phyloP scores from a whole-genome alignment of 352 stramenopile genomes.

The Globisporangium orthogonon region DNA sequence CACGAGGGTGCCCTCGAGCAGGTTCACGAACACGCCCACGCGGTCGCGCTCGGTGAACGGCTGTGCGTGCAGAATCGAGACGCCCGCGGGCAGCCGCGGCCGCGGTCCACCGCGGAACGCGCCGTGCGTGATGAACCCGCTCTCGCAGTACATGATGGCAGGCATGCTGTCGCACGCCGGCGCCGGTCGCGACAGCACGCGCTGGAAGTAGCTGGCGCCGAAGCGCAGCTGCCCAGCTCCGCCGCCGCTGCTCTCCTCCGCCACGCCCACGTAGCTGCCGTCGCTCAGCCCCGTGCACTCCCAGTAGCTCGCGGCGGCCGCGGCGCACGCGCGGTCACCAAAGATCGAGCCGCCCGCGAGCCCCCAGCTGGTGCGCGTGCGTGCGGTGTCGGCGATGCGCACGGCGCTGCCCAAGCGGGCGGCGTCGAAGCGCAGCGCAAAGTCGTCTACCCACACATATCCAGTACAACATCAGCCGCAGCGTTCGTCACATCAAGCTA shows the following conservation, averaged over 20 bases:
- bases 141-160: slow-evolving; percentile 71
- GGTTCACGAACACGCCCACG: slow-evolving; percentile 50
- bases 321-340: slow-evolving; percentile 33
- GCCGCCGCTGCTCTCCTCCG: slow-evolving; percentile 12
- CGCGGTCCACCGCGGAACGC: slow-evolving; percentile 46
- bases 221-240: slow-evolving; percentile 6
- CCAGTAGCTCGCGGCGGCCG: slow-evolving; percentile 54
- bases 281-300: slow-evolving; percentile 56
- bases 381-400: slow-evolving; percentile 31
- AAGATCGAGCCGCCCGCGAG: slow-evolving; percentile 39
- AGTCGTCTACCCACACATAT: slow-evolving; percentile 22
- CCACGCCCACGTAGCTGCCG: slow-evolving; percentile 51
- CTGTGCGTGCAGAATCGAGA: slow-evolving; percentile 38
- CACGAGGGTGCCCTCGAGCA: slow-evolving; percentile 41
- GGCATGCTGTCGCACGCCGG: slow-evolving; percentile 60
- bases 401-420: slow-evolving; percentile 33
- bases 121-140: slow-evolving; percentile 60
- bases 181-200: slow-evolving; percentile 39
- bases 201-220: slow-evolving; percentile 32
- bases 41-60: slow-evolving; percentile 44
- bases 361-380: slow-evolving; percentile 36
- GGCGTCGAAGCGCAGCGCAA: slow-evolving; percentile 41
- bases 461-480: too few relatives aligned
- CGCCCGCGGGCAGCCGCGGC: slow-evolving; percentile 27
- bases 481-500: too few relatives aligned